Percentiles rank a stretch among this genome's conserved stretches.
Conservation (phyloP, 176 grass and related monocot species). For the Musa itinerans region DNA sequence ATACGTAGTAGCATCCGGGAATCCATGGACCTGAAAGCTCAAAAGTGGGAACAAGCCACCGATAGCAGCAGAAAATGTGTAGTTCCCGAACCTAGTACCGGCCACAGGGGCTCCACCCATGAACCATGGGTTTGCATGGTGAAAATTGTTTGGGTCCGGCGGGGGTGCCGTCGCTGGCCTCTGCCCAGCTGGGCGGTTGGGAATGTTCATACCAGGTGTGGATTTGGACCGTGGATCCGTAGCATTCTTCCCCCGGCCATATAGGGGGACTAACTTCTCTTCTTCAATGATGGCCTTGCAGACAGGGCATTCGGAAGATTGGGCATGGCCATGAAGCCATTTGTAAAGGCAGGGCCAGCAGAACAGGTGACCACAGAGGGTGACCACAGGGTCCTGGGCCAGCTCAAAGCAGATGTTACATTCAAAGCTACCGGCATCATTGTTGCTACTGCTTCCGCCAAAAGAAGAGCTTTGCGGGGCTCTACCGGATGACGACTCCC, state of each 20-base stretch:
- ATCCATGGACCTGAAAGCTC: conserved; percentile 10
- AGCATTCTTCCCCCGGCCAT: conserved; percentile 7
- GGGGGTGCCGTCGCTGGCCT: background rate
- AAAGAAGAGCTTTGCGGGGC: conserved; percentile 6
- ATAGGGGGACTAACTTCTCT: conserved; percentile 6
- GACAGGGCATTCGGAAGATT: conserved; percentile 7
- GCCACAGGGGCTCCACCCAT: background rate
- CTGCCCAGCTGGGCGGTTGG: conserved; percentile 2
- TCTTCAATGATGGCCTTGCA: conserved; percentile 12
- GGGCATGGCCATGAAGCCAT: conserved; percentile 10
- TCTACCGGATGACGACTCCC: background rate
- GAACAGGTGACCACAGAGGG: conserved; percentile 9
- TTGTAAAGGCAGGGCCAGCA: conserved; percentile 8
- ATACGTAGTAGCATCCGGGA: conserved; percentile 1
- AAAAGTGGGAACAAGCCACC: conserved; percentile 9
- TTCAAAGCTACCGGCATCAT: conserved; percentile 1
- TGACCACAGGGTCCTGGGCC: background rate
- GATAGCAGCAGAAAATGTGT: conserved; percentile 8
- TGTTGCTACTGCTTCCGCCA: conserved; percentile 4
- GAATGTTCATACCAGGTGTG: background rate
- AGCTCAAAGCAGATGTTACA: conserved; percentile 14
- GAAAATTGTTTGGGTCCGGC: conserved; percentile 4
- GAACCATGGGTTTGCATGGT: background rate
- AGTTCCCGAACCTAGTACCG: background rate
- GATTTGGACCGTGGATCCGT: conserved; percentile 1